Evolutionary conservation across 306 rosid genomes (phyloP).

Genomic region (Quercus bicolor): DNA sequence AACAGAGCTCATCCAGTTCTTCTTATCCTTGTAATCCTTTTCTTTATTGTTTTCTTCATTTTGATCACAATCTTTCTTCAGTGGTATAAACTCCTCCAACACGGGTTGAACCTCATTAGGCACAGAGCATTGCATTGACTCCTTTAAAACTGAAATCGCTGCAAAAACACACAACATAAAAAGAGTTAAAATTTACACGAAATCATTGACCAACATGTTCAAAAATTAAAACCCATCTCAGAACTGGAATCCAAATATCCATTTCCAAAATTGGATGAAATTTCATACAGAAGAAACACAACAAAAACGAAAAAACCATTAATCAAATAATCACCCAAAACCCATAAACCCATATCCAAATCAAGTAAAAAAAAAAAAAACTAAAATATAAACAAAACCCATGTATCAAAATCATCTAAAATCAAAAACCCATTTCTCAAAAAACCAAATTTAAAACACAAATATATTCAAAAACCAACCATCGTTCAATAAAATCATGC

Average conservation of each 20-base stretch:
- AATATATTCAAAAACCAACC: conserved; percentile 41
- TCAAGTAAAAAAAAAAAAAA: not conserved
- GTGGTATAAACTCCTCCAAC: conserved; percentile 72
- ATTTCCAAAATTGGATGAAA: not conserved
- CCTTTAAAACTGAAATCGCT: conserved; percentile 66
- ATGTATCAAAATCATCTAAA: not conserved
- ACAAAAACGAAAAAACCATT: not conserved
- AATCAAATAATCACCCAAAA: not conserved
- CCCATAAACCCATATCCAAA: not conserved
- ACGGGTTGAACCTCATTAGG: conserved; percentile 45
- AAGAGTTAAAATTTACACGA: not conserved
- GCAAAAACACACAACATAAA: not conserved
- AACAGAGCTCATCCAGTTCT: conserved; percentile 96
- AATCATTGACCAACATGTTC: conserved; percentile 10
- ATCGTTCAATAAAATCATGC: conserved; percentile 72
- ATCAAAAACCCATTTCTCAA: not conserved
- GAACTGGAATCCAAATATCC: not conserved
- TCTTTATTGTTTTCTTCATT: conserved; percentile 32
- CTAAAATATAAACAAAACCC: not conserved
- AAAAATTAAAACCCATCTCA: conserved; percentile 2
- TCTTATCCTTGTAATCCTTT: conserved; percentile 73
- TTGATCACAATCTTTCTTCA: conserved; percentile 57
- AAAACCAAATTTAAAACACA: not conserved
- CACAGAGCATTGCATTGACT: conserved; percentile 44
- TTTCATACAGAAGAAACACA: not conserved